Evolutionary conservation across 257 asterid genomes (phyloP), one percentile per base, ranked within the genome.

Genomic region (Ilex asprella): DNA sequence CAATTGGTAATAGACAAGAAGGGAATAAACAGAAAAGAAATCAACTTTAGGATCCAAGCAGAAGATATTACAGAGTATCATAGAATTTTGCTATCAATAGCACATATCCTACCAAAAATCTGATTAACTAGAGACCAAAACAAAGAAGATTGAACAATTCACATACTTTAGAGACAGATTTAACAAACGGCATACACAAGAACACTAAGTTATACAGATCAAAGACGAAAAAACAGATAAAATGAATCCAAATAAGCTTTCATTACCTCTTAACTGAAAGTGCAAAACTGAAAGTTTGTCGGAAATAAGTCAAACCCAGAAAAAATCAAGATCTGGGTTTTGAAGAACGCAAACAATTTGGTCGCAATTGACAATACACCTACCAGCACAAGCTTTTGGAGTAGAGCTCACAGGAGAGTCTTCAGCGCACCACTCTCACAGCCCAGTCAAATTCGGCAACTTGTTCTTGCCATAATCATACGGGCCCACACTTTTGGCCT

Each of bases 191-290:
- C 21, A 65, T 16, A 70, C 15, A 16, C 46, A 13, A 12, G 53
- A 62, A 53, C 43, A 30, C 41, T 35, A 75, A 39, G 39, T 0
- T 54, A 6, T 47, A 39, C 32, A 41, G 54, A 27, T 62, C 29
- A 10, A 58, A 49, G 32, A 60, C 21, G 59, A 59, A 59, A 55
- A 56, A 35, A 58, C 51, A 59, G 56, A 54, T 32, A 5, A 16
- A 52, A 27, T 21, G 43, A 31, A 6, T 56, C 60, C 27, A 44
- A 63, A 35, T 9, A 0, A 41, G 14, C 12, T 32, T 6, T 30
- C 11, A 14, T 3, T 44, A 62, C 47, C 83, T 72, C 59, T 10
- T 53, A 55, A n/a, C n/a, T n/a, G n/a, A 31, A 39, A 61, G 55
- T 61, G 61, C 67, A 15, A 64, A 67, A 15, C 3, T 3, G 47